These are phyloP conservation scores for Boechera stricta DNA, from an alignment of 345 rosid species.

Conservation along the genomic window DNA sequence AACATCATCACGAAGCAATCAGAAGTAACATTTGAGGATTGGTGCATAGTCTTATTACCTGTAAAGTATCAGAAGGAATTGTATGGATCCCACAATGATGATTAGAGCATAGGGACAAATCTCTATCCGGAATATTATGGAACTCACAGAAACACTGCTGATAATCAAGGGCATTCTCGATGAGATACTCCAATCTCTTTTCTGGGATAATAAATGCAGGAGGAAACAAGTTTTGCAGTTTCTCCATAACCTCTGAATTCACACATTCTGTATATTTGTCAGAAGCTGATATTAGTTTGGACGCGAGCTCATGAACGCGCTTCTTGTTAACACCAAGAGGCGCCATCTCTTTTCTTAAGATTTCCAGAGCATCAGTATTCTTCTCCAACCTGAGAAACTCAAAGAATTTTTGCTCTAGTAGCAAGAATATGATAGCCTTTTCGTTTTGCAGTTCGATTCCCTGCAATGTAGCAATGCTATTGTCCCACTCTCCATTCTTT, in stretches of 20 bases:
- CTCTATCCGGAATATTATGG: constrained; percentile 54
- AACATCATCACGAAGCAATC: neutral
- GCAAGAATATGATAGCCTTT: constrained; percentile 48
- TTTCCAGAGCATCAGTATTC: constrained; percentile 46
- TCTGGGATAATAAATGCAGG: constrained; percentile 54
- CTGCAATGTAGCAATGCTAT: constrained; percentile 49
- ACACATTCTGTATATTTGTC: constrained; percentile 20
- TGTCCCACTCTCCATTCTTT: constrained; percentile 57
- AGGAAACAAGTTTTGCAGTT: constrained; percentile 57
- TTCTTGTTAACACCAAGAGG: constrained; percentile 50
- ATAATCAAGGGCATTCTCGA: constrained; percentile 51
- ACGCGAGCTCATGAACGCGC: constrained; percentile 53
- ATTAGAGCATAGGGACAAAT: constrained; percentile 55
- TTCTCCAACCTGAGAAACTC: constrained; percentile 45
- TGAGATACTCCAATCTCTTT: constrained; percentile 61
- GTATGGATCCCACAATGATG: constrained; percentile 52
- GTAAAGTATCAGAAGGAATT: constrained; percentile 60
- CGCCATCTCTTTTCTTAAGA: constrained; percentile 53
- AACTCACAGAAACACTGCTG: constrained; percentile 48
- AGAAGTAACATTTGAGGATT: constrained; percentile 7
- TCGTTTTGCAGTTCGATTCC: constrained; percentile 46
- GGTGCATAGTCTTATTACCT: constrained; percentile 48
- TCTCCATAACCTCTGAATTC: constrained; percentile 42
- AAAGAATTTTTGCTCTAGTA: constrained; percentile 62
- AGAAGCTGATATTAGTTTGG: constrained; percentile 42